Percentiles rank a stretch among this genome's conserved stretches.
Evolutionary conservation across 345 rosid genomes (phyloP).

Genomic region (Corymbia maculata): DNA sequence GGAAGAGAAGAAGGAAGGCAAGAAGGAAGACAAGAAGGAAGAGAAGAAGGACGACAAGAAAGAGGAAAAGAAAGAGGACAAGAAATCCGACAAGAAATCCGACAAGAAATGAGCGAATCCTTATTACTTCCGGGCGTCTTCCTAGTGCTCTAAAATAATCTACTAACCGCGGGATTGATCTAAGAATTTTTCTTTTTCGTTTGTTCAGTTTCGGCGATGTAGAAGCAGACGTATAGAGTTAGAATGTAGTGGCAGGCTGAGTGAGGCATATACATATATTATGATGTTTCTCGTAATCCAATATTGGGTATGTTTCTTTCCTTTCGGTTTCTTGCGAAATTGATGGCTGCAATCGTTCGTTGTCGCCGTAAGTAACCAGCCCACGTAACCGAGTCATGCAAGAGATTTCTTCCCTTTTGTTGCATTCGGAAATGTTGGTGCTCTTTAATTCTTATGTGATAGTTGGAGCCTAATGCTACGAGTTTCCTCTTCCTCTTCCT

Average conservation of each 20-base stretch:
- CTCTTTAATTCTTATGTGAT: no score
- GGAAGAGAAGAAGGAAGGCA: conserved; percentile 89
- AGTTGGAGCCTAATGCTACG: no score
- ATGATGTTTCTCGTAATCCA: not conserved
- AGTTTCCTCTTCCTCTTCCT: not conserved
- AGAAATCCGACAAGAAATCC: no score
- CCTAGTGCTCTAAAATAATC: not conserved
- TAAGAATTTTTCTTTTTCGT: not conserved
- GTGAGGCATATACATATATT: not conserved
- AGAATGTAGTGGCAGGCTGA: not conserved
- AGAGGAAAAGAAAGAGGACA: conserved; percentile 20
- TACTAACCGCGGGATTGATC: not conserved
- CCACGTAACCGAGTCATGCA: not conserved
- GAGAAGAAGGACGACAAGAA: conserved; percentile 26
- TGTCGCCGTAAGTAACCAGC: not conserved
- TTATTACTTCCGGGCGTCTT: not conserved
- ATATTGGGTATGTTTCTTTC: not conserved
- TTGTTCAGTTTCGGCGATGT: not conserved
- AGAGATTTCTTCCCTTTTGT: no score
- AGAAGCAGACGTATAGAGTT: not conserved
- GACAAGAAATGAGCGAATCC: conserved; percentile 10
- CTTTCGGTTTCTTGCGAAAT: not conserved
- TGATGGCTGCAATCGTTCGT: not conserved
- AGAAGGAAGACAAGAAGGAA: conserved; percentile 59
- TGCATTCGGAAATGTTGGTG: no score